A percentile compares a stretch with the other conserved stretches of the same genome.
phyloP scores from a whole-genome alignment of 1,284 basidiomycete genomes.

The Singerocomus inundabilis region DNA sequence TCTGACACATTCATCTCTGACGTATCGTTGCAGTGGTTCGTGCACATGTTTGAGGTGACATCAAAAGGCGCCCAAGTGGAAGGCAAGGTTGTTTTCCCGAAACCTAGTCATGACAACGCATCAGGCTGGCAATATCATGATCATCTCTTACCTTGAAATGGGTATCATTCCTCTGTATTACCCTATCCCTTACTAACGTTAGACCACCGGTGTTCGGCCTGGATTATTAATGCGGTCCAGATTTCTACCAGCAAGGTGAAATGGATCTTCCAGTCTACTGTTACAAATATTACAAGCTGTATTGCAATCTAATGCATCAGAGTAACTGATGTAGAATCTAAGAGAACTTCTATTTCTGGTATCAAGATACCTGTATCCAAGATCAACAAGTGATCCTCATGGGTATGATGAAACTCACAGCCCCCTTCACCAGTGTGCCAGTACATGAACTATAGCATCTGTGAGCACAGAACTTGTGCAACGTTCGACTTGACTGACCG shows the following conservation, averaged over 20 bases:
- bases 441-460: constrained; percentile 39
- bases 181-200: constrained; percentile 61
- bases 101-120: constrained; percentile 1
- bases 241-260: constrained; percentile 36
- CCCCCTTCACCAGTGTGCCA: constrained; percentile 48
- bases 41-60: constrained; percentile 52
- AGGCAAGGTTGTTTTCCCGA: constrained; percentile 49
- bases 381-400: background rate
- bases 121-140: background rate
- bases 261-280: constrained; percentile 33
- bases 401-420: constrained; percentile 32
- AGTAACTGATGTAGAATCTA: constrained; percentile 43
- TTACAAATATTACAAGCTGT: constrained; percentile 44
- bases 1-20: constrained; percentile 36
- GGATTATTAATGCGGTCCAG: constrained; percentile 27
- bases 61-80: constrained; percentile 56
- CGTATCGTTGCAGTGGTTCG: constrained; percentile 42
- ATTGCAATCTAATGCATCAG: constrained; percentile 52
- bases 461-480: background rate
- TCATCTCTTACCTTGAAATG: constrained; percentile 41
- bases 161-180: constrained; percentile 41
- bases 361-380: constrained; percentile 42
- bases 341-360: constrained; percentile 45
- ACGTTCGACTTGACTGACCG: constrained; percentile 20
- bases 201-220: constrained; percentile 41